A percentile compares a stretch with the other conserved stretches of the same genome.
Conservation (phyloP, 805 yeast species). For the Myxozyma kluyveri region DNA sequence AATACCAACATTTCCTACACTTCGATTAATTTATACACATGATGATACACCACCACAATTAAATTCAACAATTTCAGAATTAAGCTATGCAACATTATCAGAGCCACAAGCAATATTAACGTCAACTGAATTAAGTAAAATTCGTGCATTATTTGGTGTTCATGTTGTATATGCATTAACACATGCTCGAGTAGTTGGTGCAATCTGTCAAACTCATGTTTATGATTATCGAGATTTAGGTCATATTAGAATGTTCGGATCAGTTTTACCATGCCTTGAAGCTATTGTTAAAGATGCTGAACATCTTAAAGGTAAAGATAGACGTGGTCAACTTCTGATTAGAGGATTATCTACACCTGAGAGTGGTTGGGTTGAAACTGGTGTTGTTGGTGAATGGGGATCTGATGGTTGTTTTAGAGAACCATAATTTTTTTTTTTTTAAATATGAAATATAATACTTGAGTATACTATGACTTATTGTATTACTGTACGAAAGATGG, state of each 20-base stretch:
- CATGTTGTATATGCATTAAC: constrained; percentile 38
- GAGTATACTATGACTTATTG: too few species aligned
- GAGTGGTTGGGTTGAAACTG: constrained; percentile 33
- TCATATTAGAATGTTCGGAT: constrained; percentile 31
- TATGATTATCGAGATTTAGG: constrained; percentile 36
- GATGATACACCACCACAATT: constrained; percentile 15
- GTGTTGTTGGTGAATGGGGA: constrained; percentile 33
- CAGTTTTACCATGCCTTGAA: constrained; percentile 36
- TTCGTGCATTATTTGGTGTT: constrained; percentile 40
- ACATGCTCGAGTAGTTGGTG: constrained; percentile 35
- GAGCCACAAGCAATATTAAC: constrained; percentile 22
- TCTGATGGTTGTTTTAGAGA: constrained; percentile 34
- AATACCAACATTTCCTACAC: constrained; percentile 1
- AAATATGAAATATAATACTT: too few species aligned
- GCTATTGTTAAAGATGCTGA: constrained; percentile 32
- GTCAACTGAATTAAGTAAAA: constrained; percentile 29
- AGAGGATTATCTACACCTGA: constrained; percentile 33
- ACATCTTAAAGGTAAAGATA: constrained; percentile 27
- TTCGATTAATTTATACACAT: constrained; percentile 20
- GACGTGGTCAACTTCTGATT: constrained; percentile 33
- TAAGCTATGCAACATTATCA: neutral
- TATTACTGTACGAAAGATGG: too few species aligned
- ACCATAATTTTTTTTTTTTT: too few species aligned
- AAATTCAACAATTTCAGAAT: neutral
- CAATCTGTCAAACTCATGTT: constrained; percentile 39